Conservation (phyloP, 2,329 filamentous ascomycete genomes). For the Dactylella cylindrospora region DNA sequence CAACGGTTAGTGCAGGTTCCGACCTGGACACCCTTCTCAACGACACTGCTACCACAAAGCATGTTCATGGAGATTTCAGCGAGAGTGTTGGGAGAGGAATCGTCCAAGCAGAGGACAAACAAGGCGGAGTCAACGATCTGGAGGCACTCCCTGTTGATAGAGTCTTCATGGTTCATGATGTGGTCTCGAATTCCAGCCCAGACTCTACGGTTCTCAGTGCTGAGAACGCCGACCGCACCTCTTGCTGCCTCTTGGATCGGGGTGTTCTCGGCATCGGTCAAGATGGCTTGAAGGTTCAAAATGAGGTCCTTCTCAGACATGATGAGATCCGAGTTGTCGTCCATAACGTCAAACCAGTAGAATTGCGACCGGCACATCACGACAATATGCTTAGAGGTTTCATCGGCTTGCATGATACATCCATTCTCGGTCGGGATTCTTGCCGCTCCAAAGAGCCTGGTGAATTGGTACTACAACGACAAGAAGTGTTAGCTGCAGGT, state of each 20-base stretch:
- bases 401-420: constrained; percentile 93
- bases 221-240: constrained; percentile 86
- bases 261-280: constrained; percentile 84
- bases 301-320: constrained; percentile 95
- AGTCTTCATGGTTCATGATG: constrained; percentile 74
- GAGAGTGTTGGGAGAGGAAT: constrained; percentile 77
- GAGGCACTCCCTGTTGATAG: constrained; percentile 95
- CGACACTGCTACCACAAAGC: constrained; percentile 91
- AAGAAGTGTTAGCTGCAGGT: constrained; percentile 3
- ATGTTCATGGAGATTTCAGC: constrained; percentile 95
- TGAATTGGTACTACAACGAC: constrained; percentile 73
- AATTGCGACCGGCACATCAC: constrained; percentile 94
- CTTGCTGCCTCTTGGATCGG: constrained; percentile 96
- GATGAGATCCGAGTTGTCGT: constrained; percentile 90
- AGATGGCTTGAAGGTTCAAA: constrained; percentile 85
- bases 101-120: constrained; percentile 89
- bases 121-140: constrained; percentile 91
- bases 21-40: constrained; percentile 90
- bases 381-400: constrained; percentile 87
- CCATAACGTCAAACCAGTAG: constrained; percentile 98
- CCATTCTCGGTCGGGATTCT: constrained; percentile 91
- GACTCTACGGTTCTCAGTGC: constrained; percentile 92
- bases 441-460: constrained; percentile 88
- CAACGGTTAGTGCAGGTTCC: constrained; percentile 97
- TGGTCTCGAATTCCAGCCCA: constrained; percentile 92